A percentile compares a stretch with the other conserved stretches of the same genome.
Evolutionary conservation across 306 rosid genomes (phyloP).

Genomic region (Citrullus amarus): DNA sequence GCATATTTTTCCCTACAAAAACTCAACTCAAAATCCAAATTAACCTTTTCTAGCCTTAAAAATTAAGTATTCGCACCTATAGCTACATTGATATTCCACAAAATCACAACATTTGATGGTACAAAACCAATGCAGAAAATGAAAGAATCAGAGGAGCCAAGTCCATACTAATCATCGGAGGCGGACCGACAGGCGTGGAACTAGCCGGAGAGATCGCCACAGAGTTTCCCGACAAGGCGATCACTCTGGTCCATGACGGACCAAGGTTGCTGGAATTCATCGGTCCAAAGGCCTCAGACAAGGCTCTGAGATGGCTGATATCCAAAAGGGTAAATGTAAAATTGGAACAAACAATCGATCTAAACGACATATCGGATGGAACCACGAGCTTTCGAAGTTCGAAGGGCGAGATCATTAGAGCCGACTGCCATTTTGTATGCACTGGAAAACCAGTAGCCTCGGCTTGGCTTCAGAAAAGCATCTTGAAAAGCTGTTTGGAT

Average conservation of each 20-base stretch:
- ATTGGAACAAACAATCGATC: slow-evolving; percentile 35
- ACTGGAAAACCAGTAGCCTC: slow-evolving; percentile 38
- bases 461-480: slow-evolving; percentile 54
- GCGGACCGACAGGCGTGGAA: slow-evolving; percentile 88
- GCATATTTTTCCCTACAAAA: no score
- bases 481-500: slow-evolving; percentile 33
- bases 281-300: slow-evolving; percentile 51
- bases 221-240: slow-evolving; percentile 51
- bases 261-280: slow-evolving; percentile 63
- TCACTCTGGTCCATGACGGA: slow-evolving; percentile 59
- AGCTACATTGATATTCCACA: no score
- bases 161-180: slow-evolving; percentile 73
- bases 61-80: no score
- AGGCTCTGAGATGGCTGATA: slow-evolving; percentile 42
- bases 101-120: background rate
- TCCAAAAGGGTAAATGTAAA: slow-evolving; percentile 52
- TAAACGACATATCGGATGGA: slow-evolving; percentile 20
- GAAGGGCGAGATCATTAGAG: slow-evolving; percentile 38
- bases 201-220: slow-evolving; percentile 75
- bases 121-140: slow-evolving; percentile 23
- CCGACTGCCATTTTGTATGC: slow-evolving; percentile 63
- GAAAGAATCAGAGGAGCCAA: slow-evolving; percentile 46
- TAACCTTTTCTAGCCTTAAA: no score
- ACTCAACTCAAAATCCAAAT: no score
- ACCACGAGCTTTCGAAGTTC: slow-evolving; percentile 36